Evolutionary conservation across 1,284 basidiomycete genomes (phyloP).

Genomic region (Neotropicomus parvogracilis): DNA sequence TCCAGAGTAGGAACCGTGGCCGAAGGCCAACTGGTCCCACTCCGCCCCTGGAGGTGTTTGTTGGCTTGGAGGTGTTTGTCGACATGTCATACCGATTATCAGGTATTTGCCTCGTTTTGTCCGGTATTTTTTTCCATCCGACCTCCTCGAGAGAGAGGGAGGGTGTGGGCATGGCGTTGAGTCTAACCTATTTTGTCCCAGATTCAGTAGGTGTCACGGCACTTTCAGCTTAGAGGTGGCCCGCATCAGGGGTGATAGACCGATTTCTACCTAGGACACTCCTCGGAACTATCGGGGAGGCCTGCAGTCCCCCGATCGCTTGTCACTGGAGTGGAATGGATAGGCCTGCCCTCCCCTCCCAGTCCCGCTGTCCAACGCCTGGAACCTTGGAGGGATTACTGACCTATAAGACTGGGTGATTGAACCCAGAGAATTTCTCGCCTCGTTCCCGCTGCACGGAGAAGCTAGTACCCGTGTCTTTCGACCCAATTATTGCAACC

Average conservation of each 20-base stretch:
- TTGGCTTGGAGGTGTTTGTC: no score
- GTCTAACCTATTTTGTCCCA: no score
- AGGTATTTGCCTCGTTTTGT: neutral
- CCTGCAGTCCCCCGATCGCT: no score
- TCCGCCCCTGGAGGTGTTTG: slow-evolving; percentile 1
- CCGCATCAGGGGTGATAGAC: no score
- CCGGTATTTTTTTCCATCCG: neutral
- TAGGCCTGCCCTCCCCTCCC: slow-evolving; percentile 1
- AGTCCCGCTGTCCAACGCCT: neutral
- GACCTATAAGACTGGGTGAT: neutral
- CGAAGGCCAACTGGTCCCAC: neutral
- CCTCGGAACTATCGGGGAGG: no score
- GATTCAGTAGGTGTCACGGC: no score
- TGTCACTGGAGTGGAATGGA: neutral
- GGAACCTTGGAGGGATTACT: slow-evolving; percentile 1
- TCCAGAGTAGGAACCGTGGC: neutral
- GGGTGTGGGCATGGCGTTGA: no score
- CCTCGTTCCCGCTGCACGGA: neutral
- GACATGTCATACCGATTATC: no score
- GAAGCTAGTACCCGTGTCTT: neutral
- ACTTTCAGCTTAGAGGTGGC: neutral
- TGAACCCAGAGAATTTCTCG: neutral
- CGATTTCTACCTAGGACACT: neutral
- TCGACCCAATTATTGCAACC: no score
- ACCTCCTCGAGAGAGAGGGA: no score